A percentile compares a stretch with the other conserved stretches of the same genome.
Evolutionary conservation across 2,329 filamentous ascomycete species (phyloP).

Genomic region (Aspergillus viridinutans): DNA sequence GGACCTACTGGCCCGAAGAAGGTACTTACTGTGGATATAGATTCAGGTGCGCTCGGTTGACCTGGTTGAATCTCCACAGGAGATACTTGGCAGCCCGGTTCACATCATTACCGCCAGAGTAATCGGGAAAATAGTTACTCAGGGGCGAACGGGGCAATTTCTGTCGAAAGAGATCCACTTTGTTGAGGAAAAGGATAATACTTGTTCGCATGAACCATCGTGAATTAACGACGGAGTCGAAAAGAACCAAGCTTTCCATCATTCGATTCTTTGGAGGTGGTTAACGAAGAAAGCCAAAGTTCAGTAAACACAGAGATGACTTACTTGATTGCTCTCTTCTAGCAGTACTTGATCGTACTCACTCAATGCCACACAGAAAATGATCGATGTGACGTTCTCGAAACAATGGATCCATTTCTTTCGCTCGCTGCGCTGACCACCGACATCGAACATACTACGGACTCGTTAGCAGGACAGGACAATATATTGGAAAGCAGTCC

Average conservation of each 20-base stretch:
- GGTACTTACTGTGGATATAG: conserved; percentile 88
- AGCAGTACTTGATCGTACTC: conserved; percentile 97
- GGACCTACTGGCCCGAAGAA: not conserved
- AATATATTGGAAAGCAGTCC: conserved; percentile 14
- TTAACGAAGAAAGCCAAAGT: conserved; percentile 5
- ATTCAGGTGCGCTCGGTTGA: conserved; percentile 92
- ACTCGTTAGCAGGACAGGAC: conserved; percentile 10
- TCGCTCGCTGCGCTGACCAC: conserved; percentile 90
- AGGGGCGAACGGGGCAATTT: conserved; percentile 87
- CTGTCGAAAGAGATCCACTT: conserved; percentile 95
- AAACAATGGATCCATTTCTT: conserved; percentile 99
- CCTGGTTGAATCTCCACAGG: conserved; percentile 97
- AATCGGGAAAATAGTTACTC: conserved; percentile 95
- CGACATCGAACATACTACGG: conserved; percentile 95
- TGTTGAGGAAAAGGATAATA: conserved; percentile 98
- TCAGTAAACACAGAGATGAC: conserved; percentile 24
- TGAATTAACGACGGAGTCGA: conserved; percentile 98
- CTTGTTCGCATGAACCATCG: conserved; percentile 99
- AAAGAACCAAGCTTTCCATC: conserved; percentile 96
- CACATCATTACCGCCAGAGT: conserved; percentile 94
- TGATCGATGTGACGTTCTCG: conserved; percentile 98
- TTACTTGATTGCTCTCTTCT: conserved; percentile 94
- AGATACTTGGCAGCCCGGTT: conserved; percentile 98
- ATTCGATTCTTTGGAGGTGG: conserved; percentile 75
- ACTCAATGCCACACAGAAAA: conserved; percentile 96